A percentile compares a stretch with the other conserved stretches of the same genome.
phyloP scores from a whole-genome alignment of 345 rosid genomes.

The Lepidium aucheri region DNA sequence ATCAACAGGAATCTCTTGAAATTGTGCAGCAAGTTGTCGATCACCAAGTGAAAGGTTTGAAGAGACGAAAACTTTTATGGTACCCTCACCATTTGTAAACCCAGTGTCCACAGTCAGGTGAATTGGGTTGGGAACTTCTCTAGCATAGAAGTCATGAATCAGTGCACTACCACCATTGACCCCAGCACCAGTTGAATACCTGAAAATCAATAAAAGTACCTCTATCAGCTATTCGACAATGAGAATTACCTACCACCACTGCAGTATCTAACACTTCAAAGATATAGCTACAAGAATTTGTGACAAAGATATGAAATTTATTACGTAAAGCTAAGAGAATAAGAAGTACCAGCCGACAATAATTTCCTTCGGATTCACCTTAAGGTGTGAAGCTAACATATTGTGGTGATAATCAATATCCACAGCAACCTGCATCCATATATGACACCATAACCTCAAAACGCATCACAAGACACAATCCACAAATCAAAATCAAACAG shows the following conservation, averaged over 20 bases:
- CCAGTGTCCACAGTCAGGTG: conserved; percentile 89
- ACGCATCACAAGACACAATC: neutral
- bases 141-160: conserved; percentile 90
- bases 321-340: neutral
- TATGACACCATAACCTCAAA: neutral
- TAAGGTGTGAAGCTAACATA: conserved; percentile 76
- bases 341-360: conserved; percentile 88
- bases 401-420: conserved; percentile 95
- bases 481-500: neutral
- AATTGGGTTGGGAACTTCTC: conserved; percentile 79
- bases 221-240: neutral
- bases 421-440: conserved; percentile 68
- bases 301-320: neutral
- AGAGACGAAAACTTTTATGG: conserved; percentile 75
- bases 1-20: conserved; percentile 95
- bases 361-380: conserved; percentile 90
- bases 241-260: neutral
- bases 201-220: conserved; percentile 8
- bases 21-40: conserved; percentile 79
- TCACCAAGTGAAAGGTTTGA: conserved; percentile 78
- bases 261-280: neutral
- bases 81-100: conserved; percentile 65
- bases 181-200: conserved; percentile 95
- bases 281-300: neutral
- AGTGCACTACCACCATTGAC: conserved; percentile 85